Conservation (phyloP, 1,284 basidiomycete genomes). For the Fomitiporia mediterranea region DNA sequence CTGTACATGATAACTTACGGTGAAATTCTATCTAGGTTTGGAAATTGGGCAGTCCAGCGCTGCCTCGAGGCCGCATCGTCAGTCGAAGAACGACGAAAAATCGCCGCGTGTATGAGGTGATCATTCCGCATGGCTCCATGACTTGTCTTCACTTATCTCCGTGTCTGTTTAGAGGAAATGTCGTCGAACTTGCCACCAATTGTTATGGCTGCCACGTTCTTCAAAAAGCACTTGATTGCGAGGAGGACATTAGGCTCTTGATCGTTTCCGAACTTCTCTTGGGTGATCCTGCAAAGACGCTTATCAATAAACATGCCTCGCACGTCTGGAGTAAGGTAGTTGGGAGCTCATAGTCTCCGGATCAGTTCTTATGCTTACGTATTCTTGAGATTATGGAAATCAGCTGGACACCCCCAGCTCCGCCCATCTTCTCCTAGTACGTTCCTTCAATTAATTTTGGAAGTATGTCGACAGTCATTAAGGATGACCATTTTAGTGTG, state of each 20-base stretch:
- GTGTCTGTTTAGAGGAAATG: conserved; percentile 53
- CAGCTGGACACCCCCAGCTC: conserved; percentile 75
- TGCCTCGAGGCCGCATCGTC: conserved; percentile 73
- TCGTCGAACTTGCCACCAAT: conserved; percentile 79
- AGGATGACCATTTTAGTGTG: conserved; percentile 44
- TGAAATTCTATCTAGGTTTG: conserved; percentile 47
- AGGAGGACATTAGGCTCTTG: conserved; percentile 72
- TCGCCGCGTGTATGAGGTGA: conserved; percentile 76
- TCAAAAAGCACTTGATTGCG: conserved; percentile 83
- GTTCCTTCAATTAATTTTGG: conserved; percentile 27
- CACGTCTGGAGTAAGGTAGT: conserved; percentile 83
- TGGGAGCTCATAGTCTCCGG: background rate
- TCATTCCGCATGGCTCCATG: conserved; percentile 18
- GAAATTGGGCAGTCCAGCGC: conserved; percentile 82
- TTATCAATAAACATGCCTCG: conserved; percentile 82
- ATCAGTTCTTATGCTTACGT: background rate
- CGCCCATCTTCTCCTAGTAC: conserved; percentile 79
- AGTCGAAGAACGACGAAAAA: conserved; percentile 67
- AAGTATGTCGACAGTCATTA: conserved; percentile 8
- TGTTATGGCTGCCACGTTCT: conserved; percentile 84
- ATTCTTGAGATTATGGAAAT: conserved; percentile 69
- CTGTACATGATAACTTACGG: background rate
- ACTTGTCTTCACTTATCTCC: background rate
- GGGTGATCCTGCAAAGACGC: conserved; percentile 74
- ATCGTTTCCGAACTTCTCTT: conserved; percentile 77